A percentile compares a stretch with the other conserved stretches of the same genome.
phyloP scores from a whole-genome alignment of 2,329 filamentous ascomycete species.

The Penicillium nordicum region DNA sequence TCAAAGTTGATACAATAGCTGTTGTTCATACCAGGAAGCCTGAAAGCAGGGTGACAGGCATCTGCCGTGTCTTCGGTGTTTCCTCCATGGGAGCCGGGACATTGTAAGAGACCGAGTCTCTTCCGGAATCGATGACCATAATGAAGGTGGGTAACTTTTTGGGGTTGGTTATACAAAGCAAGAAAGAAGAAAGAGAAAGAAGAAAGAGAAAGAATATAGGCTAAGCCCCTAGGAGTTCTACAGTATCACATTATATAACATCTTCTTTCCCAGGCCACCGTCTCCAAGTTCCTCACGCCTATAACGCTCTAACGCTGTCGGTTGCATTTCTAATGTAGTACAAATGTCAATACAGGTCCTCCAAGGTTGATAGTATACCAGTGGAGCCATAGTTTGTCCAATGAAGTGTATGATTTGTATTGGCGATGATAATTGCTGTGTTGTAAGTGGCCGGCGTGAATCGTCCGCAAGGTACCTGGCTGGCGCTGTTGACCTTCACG shows the following conservation, averaged over 20 bases:
- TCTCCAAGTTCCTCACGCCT: slow-evolving; percentile 26
- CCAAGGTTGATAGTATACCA: slow-evolving; percentile 10
- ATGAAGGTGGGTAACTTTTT: background rate
- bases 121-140: slow-evolving; percentile 25
- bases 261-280: slow-evolving; percentile 7
- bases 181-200: slow-evolving; percentile 1
- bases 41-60: slow-evolving; percentile 60
- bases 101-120: slow-evolving; percentile 13
- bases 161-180: background rate
- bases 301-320: background rate
- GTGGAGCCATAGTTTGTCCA: slow-evolving; percentile 8
- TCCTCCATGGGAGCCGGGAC: slow-evolving; percentile 23
- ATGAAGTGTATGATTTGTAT: slow-evolving; percentile 1
- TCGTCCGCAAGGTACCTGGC: slow-evolving; percentile 22
- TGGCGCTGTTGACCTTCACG: slow-evolving; percentile 18
- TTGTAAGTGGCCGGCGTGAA: slow-evolving; percentile 13
- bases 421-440: slow-evolving; percentile 17
- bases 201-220: background rate
- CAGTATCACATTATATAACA: slow-evolving; percentile 2
- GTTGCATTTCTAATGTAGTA: slow-evolving; percentile 9
- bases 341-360: slow-evolving; percentile 6
- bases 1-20: background rate
- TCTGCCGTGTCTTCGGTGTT: slow-evolving; percentile 19
- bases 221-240: background rate
- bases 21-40: slow-evolving; percentile 51